Evolutionary conservation across 2,329 filamentous ascomycete species (phyloP).

Genomic region (Teratosphaeria zuluensis): DNA sequence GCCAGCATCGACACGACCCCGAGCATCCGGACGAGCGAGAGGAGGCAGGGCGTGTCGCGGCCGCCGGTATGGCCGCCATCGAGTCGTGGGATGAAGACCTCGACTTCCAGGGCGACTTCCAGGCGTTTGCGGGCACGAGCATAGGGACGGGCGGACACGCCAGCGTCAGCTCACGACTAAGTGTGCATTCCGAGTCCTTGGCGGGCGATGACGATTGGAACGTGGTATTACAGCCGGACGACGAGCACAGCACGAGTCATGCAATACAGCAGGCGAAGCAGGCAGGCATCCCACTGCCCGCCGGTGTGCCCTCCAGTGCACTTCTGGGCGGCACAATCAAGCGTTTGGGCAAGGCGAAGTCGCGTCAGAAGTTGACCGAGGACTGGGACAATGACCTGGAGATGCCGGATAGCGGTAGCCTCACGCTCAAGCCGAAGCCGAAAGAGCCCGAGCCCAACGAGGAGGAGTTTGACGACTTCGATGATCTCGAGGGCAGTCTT

Average conservation of each 20-base stretch:
- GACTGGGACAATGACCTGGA: constrained; percentile 44
- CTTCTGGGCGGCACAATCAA: constrained; percentile 90
- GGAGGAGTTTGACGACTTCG: constrained; percentile 59
- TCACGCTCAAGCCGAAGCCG: constrained; percentile 34
- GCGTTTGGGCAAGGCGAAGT: constrained; percentile 56
- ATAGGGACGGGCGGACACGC: constrained; percentile 58
- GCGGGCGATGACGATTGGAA: constrained; percentile 76
- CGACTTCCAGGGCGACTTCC: constrained; percentile 51
- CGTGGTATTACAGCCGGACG: constrained; percentile 71
- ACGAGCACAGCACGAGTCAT: constrained; percentile 72
- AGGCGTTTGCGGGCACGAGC: constrained; percentile 39
- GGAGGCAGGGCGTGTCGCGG: not conserved
- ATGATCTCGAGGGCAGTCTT: constrained; percentile 88
- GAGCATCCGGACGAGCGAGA: not conserved
- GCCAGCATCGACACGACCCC: not conserved
- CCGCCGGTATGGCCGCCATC: constrained; percentile 31
- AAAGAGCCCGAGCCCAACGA: constrained; percentile 19
- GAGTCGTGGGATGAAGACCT: constrained; percentile 54
- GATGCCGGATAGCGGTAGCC: constrained; percentile 28
- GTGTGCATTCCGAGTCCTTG: constrained; percentile 66
- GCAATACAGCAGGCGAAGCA: constrained; percentile 80
- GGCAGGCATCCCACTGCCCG: constrained; percentile 83
- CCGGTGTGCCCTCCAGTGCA: constrained; percentile 78
- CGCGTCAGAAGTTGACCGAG: constrained; percentile 36
- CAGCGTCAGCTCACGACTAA: constrained; percentile 68